Evolutionary conservation across 2,329 filamentous ascomycete genomes (phyloP), one percentile per base, ranked within the genome.

Genomic region (Polychaeton citri): DNA sequence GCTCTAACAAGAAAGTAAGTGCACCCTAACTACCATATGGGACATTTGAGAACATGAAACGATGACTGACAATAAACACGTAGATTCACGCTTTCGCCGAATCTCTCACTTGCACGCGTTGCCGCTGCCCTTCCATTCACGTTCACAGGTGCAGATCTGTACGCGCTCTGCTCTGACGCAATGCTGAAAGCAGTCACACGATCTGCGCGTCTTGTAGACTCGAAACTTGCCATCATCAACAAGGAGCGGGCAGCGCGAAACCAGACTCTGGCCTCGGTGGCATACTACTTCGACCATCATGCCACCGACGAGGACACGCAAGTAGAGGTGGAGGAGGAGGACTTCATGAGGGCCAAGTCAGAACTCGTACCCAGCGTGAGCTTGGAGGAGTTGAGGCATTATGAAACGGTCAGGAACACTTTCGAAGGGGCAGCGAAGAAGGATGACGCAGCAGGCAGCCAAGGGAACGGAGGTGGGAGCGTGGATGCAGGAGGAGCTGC

Each of bases 161-260:
- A 98, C 60, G 90, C 90, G 1, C 71, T 98, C 15, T 96, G 88
- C 65, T 94, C 86, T 30, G 90, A 98, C 58, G 86, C 90, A 35
- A 98, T 98, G 90, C 79, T 98, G 47, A 96, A 98, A 59, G 90
- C 90, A 15, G 88, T 98, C 39, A 98, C 90, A 2, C 77, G 90
- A 4, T 84, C 92, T 54, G 86, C 90, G 2, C 72, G 76, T 1
- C 69, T 74, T 2, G 87, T 96, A 2, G 90, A 98, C 55, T 68
- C 74, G 34, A 90, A 90, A 58, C 81, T 98, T 46, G 71, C 72
- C 16, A 66, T 69, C 4, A 66, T 93, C 56, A 83, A 83, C 49
- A 57, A 63, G 2, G 59, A 56, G 2, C 42, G 50, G 35, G 39
- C 51, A 35, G 32, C 42, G 2, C 39, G 42, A 5, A 46, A 46